Evolutionary conservation across 768 basidiomycete species (phyloP).

Genomic region (Galerina sulciceps): DNA sequence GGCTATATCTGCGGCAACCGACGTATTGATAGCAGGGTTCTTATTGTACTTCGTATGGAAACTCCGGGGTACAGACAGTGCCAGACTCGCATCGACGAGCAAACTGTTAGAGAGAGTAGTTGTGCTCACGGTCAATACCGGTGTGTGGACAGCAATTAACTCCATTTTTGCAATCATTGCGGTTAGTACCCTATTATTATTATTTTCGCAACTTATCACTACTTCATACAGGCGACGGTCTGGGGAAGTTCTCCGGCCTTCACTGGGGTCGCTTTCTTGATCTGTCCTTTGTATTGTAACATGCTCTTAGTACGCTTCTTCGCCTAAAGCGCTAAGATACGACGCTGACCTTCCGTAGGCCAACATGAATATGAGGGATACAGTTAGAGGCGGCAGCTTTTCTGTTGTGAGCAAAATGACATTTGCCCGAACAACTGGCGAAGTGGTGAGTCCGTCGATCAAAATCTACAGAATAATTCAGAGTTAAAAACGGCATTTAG

Average conservation of each 20-base stretch:
- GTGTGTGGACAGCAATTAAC: background rate
- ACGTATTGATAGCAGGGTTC: background rate
- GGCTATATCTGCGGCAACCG: background rate
- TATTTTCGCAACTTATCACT: background rate
- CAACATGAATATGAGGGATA: slow-evolving; percentile 1
- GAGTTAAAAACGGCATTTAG: no score
- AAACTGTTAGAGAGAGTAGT: background rate
- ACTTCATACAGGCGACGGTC: background rate
- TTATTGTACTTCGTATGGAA: background rate
- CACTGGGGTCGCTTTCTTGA: background rate
- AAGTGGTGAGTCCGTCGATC: no score
- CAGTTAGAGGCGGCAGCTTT: background rate
- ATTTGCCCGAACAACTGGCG: no score
- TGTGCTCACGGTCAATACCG: background rate
- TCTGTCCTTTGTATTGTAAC: slow-evolving; percentile 2
- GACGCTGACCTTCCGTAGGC: background rate
- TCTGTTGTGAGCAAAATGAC: background rate
- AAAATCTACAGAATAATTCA: no score
- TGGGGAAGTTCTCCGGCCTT: background rate
- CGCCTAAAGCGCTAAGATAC: background rate
- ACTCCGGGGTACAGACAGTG: background rate
- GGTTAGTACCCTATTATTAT: background rate
- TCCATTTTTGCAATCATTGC: background rate
- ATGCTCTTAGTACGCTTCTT: background rate
- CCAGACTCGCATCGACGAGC: background rate